These are phyloP conservation scores for Trichophyton rubrum DNA, from an alignment of 2,329 filamentous ascomycete species.

Conservation along the genomic window DNA sequence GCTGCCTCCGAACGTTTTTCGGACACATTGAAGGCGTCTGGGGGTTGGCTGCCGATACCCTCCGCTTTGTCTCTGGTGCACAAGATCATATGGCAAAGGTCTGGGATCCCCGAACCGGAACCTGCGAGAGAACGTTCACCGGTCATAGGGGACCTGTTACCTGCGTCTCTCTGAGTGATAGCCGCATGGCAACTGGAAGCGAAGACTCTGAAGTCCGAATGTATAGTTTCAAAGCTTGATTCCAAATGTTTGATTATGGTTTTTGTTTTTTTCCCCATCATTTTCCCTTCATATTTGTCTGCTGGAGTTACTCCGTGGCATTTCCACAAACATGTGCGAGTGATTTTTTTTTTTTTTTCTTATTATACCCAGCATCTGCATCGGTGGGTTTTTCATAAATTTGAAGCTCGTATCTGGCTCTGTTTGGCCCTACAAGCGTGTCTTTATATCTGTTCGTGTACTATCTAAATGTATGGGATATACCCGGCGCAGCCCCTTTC, in stretches of 20 bases:
- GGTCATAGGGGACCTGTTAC: constrained; percentile 86
- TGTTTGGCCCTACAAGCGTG: background rate
- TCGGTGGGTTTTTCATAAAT: background rate
- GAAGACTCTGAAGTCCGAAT: constrained; percentile 87
- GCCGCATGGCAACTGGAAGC: constrained; percentile 76
- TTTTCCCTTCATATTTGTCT: background rate
- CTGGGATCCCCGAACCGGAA: constrained; percentile 86
- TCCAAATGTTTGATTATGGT: background rate
- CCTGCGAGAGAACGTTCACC: constrained; percentile 83
- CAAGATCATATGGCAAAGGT: constrained; percentile 93
- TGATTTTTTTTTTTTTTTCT: background rate
- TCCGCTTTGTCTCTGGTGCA: constrained; percentile 76
- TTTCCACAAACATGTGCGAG: background rate
- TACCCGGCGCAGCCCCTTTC: background rate
- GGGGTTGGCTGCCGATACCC: constrained; percentile 77
- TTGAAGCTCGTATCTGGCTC: background rate
- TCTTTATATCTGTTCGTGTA: background rate
- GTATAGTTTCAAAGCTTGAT: constrained; percentile 24
- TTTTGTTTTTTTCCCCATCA: background rate
- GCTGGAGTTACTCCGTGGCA: background rate
- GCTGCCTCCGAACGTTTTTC: constrained; percentile 84
- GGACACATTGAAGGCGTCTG: constrained; percentile 94
- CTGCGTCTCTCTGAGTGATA: constrained; percentile 82
- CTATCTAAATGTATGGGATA: background rate
- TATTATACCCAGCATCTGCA: constrained; percentile 1